Base-by-base conservation (phyloP, 1,139 yeast species). In the Scheffersomyces segobiensis region DNA sequence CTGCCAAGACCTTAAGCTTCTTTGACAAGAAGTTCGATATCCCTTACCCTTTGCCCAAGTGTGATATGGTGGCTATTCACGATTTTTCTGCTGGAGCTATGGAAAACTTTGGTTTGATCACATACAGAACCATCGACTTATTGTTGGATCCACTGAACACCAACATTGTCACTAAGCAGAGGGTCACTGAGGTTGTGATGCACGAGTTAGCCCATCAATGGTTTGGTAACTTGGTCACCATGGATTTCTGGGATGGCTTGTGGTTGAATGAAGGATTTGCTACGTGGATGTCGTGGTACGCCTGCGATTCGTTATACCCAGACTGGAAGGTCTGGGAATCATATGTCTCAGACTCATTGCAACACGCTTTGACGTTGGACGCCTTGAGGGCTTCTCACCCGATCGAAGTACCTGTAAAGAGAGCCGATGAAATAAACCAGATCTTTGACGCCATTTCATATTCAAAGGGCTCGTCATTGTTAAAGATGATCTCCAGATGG, bases 211-310 rank as follows among this genome's bases (percentile, higher is more conserved):
- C 88, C n/a, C 88, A 85, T 71, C 87, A 85, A 66, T 85, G 88
- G 88, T 85, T 85, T 65, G 88, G 88, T 60, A 82, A 85, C 65
- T 80, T 83, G 70, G 87, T 84, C 58, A 85, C 88, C 53, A 85
- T 85, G 88, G 80, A 83, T 64, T 85, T 84, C 81, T 85, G 88
- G 88, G 86, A 85, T 60, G 88, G 84, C 59, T 75, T 85, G 63
- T 85, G 88, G 88, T 77, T 85, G 60, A 85, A 85, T 64, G 88
- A 85, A 71, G 87, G 88, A 18, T 85, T 85, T 70, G 88, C 88
- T 18, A 85, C 88, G 18, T 84, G 85, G 82, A 84, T 91, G 84
- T 89, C 95, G 4, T 90, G 93, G 89, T 83, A 86, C 69, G 90
- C 96, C 2, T 85, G 91, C 60, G 85, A 84, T 65, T 63, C 79